Conservation (phyloP, 1,284 basidiomycete genomes). For the Rhodofomes roseus region DNA sequence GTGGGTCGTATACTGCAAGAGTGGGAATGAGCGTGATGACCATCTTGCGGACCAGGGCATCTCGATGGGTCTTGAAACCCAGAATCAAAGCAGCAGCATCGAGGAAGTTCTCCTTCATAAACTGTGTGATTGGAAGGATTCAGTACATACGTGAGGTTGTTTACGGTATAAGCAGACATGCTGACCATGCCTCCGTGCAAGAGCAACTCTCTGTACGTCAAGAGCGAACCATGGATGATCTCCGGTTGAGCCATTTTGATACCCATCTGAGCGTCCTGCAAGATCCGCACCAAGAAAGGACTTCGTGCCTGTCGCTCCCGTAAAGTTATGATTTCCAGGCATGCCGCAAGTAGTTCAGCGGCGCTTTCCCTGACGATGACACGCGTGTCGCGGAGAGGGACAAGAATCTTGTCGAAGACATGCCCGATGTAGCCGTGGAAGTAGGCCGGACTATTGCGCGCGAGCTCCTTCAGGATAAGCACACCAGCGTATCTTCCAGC, state of each 20-base stretch:
- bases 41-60: slow-evolving; percentile 84
- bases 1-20: slow-evolving; percentile 90
- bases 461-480: slow-evolving; percentile 88
- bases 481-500: slow-evolving; percentile 80
- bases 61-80: slow-evolving; percentile 84
- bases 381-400: slow-evolving; percentile 81
- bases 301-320: slow-evolving; percentile 68
- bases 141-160: background rate
- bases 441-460: slow-evolving; percentile 79
- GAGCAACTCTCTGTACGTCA: slow-evolving; percentile 90
- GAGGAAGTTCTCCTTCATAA: slow-evolving; percentile 90
- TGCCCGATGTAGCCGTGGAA: slow-evolving; percentile 85
- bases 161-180: background rate
- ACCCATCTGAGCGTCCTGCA: slow-evolving; percentile 87
- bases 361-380: slow-evolving; percentile 88
- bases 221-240: slow-evolving; percentile 89
- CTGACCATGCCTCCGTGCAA: slow-evolving; percentile 90
- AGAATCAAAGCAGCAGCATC: slow-evolving; percentile 92
- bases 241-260: slow-evolving; percentile 80
- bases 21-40: slow-evolving; percentile 93
- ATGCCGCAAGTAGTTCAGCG: slow-evolving; percentile 86
- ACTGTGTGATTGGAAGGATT: slow-evolving; percentile 42
- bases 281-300: slow-evolving; percentile 72
- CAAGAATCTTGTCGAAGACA: slow-evolving; percentile 89
- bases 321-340: slow-evolving; percentile 79